Evolutionary conservation across 192 early-diverging fungal species (phyloP).

Genomic region (Backusella macrospora): DNA sequence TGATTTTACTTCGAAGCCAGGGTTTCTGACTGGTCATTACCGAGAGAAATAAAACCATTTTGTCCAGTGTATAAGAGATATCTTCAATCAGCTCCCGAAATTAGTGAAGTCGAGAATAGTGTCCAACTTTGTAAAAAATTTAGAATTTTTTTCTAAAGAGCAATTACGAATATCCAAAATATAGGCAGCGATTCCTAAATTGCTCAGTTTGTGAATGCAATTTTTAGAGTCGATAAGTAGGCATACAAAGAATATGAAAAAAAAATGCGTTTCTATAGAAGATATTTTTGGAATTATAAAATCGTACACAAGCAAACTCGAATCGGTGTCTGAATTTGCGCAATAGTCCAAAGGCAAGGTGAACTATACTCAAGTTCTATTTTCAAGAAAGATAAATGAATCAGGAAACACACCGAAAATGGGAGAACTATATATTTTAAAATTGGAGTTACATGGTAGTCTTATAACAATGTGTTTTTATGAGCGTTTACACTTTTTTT

Average conservation of each 20-base stretch:
- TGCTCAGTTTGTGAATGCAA: conserved; percentile 11
- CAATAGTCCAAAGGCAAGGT: conserved; percentile 11
- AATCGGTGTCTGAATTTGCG: not conserved
- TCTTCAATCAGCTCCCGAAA: conserved; percentile 3
- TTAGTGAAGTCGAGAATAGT: conserved; percentile 10
- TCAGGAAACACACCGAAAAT: conserved; percentile 9
- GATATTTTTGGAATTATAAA: conserved; percentile 7
- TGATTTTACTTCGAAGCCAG: too few relatives aligned
- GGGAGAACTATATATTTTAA: conserved; percentile 9
- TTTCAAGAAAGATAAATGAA: conserved; percentile 3
- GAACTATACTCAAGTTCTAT: conserved; percentile 8
- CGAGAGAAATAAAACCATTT: too few relatives aligned
- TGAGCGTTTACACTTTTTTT: conserved; percentile 17
- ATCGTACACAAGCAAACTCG: conserved; percentile 4
- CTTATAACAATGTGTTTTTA: conserved; percentile 6
- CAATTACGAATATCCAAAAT: conserved; percentile 11
- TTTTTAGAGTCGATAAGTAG: not conserved
- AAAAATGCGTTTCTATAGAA: not conserved
- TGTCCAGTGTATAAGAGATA: too few relatives aligned
- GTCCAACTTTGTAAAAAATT: conserved; percentile 10
- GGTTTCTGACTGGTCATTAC: too few relatives aligned
- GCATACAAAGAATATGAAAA: conserved; percentile 10
- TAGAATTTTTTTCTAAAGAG: conserved; percentile 12
- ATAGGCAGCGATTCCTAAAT: conserved; percentile 11
- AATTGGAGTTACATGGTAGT: conserved; percentile 9